Base-by-base conservation (phyloP, 2,329 filamentous ascomycete species). In the Monascus ruber region DNA sequence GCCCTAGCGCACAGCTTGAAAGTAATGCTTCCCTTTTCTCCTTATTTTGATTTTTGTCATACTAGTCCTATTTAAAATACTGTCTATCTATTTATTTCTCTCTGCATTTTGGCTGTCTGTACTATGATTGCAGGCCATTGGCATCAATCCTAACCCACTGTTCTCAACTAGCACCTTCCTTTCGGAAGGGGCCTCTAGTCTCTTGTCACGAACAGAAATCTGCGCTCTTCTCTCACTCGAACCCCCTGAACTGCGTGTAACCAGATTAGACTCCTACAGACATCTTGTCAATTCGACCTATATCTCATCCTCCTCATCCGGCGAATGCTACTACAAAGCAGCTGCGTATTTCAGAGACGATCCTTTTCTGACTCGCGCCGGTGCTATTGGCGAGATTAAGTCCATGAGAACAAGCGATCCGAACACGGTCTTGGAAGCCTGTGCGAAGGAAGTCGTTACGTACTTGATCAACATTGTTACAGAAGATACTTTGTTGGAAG, bases 291-390 rank as follows among this genome's bases (percentile, higher is more conserved):
- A 48, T 6, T 29, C 40, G 17, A 17, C 17, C 17, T 17, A 17
- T 17, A 17, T 17, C 17, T 17, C 17, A 17, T 2, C 17, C 17
- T 2, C 17, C 17, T 17, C 17, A 17, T 17, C 17, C 17, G 17
- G 17, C 7, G 31, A 42, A 28, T 46, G 40, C n/a, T 29, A 46
- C 25, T 49, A 51, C 36, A 43, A 31, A 4, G 47, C 44, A 4
- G 48, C 42, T 5, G 53, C 48, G 5, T 46, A 47, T 25, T 58
- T 58, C 34, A 42, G 10, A 35, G 35, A 25, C 51, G n/a, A 59
- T 27, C 54, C 54, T 3, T 58, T 52, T 26, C 51, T 59, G 25
- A 35, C 43, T 35, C 51, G 56, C 2, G 56, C 51, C 1, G 54
- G 59, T n/a, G 44, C 51, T 3, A 47, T 62, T 28, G 47, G 49